phyloP scores from a whole-genome alignment of 257 asterid species.

The Solanum okadae region DNA sequence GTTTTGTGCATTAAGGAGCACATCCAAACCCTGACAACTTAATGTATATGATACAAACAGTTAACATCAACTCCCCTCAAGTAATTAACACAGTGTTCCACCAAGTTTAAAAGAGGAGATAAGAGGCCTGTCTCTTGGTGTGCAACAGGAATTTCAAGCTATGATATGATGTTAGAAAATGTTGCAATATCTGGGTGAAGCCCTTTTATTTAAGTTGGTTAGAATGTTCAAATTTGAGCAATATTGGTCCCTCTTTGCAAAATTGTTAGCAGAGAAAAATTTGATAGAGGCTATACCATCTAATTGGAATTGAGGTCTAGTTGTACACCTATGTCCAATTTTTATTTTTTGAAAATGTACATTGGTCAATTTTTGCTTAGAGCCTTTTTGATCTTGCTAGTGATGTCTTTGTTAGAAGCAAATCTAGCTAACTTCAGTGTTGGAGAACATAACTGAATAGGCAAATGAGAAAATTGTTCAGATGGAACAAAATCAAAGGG shows the following conservation, averaged over 20 bases:
- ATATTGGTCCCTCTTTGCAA: not conserved
- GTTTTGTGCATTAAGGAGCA: not conserved
- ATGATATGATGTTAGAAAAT: not conserved
- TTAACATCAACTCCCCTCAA: not conserved
- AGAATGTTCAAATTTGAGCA: not conserved
- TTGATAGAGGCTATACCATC: not conserved
- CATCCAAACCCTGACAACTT: not conserved
- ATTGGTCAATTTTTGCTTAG: not conserved
- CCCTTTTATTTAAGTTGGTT: not conserved
- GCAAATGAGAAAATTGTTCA: not conserved
- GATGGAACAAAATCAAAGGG: not conserved
- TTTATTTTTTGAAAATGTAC: not conserved
- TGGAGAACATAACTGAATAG: not conserved
- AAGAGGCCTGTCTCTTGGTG: not conserved
- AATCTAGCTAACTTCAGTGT: not conserved
- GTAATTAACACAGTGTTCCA: not conserved
- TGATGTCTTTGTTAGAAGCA: not conserved
- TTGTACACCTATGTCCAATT: not conserved
- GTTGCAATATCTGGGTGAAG: not conserved
- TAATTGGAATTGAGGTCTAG: not conserved
- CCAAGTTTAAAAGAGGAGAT: not conserved
- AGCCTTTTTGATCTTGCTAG: not conserved
- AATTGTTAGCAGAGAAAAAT: not conserved
- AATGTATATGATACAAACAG: not conserved
- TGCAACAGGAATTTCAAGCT: not conserved